Evolutionary conservation across 2,329 filamentous ascomycete genomes (phyloP), one percentile per base, ranked within the genome.

Genomic region (Penicillium psychrosexuale): DNA sequence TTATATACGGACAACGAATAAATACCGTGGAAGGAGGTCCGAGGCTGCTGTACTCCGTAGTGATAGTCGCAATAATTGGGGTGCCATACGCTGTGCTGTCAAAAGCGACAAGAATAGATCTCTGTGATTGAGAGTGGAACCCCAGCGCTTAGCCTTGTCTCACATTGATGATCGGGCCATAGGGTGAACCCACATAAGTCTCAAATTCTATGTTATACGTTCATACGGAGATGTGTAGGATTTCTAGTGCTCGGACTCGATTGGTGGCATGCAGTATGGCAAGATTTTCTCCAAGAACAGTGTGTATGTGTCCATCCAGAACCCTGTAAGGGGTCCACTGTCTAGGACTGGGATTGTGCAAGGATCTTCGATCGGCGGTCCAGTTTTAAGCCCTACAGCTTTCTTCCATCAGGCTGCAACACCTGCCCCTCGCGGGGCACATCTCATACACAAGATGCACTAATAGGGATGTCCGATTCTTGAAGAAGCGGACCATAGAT

Each of bases 61-160:
- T 49, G 51, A 36, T 42, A 30, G 40, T 48, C 38, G 37, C 12
- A 45, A 47, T 38, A 19, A 39, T 37, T 33, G 30, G 37, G 22
- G 38, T 31, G 24, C 27, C 17, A 53, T 53, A 19, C 11, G 31
- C 31, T 34, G 17, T 13, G 31, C 31, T 34, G 12, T 28, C 51
- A 39, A 5, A 15, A 19, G n/a, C 3, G 46, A 49, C 28, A 37
- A 50, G 38, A 53, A 53, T 54, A 53, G 38, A 48, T 33, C 27
- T 50, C 46, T 27, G 46, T 44, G 27, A 50, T 24, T 27, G 44
- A 27, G 38, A 33, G 46, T 33, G 46, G 34, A 36, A 33, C 50
- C 36, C 13, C 5, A 43, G 56, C 51, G 54, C 55, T 58, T 53
- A 51, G 53, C 48, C 36, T 2, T 63, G 61, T 63, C 61, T 62